Percentiles rank a stretch among this genome's conserved stretches.
These are phyloP conservation scores for Apiotrichum mycotoxinovorans DNA, from an alignment of 1,284 basidiomycete genomes.

Conservation along the genomic window DNA sequence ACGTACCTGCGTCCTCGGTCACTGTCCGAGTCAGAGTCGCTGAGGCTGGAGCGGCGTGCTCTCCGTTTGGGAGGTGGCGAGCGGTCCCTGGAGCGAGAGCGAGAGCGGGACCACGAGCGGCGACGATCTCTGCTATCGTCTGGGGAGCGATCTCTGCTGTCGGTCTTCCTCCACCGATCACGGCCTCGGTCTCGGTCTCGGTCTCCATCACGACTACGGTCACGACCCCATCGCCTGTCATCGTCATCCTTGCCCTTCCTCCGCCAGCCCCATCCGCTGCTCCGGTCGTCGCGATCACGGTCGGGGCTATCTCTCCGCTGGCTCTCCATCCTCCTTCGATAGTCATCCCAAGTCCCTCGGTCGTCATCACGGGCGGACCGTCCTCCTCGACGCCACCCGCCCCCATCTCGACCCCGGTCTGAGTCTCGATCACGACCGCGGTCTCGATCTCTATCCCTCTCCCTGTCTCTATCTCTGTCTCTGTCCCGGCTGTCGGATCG, in stretches of 20 bases:
- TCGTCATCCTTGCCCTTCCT: conserved; percentile 1
- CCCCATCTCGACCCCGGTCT: background rate
- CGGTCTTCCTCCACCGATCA: background rate
- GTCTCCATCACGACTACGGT: background rate
- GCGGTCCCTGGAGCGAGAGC: conserved; percentile 1
- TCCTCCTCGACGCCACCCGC: background rate
- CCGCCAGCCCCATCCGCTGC: background rate
- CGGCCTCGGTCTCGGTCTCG: background rate
- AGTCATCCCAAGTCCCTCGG: conserved; percentile 12
- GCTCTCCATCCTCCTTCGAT: conserved; percentile 2
- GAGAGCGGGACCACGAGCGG: conserved; percentile 1
- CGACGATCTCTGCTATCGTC: background rate
- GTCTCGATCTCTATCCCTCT: background rate
- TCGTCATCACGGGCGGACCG: conserved; percentile 2
- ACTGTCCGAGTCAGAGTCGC: conserved; percentile 9
- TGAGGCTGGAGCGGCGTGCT: conserved; percentile 2
- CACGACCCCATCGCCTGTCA: background rate
- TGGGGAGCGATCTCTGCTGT: background rate
- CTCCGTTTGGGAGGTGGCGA: conserved; percentile 1
- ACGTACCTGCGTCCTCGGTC: conserved; percentile 2
- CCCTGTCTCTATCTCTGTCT: conserved; percentile 1
- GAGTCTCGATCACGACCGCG: background rate
- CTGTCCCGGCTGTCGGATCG: background rate
- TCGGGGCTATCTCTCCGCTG: background rate
- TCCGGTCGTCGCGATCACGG: background rate